Percentiles rank a stretch among this genome's conserved stretches.
phyloP scores from a whole-genome alignment of 2,329 filamentous ascomycete species.

The Acarospora socialis region DNA sequence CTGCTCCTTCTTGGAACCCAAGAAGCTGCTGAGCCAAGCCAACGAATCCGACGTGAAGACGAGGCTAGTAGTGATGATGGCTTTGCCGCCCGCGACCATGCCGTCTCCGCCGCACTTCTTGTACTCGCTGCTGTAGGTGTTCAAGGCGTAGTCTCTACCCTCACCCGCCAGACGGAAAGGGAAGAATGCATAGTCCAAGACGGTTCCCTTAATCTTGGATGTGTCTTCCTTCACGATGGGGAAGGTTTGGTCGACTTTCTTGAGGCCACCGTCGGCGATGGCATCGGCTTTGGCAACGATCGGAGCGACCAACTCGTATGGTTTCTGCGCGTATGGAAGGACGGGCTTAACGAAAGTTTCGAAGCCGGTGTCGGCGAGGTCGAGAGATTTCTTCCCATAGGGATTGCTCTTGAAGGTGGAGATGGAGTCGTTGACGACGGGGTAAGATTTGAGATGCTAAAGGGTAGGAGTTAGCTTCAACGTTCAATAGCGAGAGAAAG shows the following conservation, averaged over 20 bases:
- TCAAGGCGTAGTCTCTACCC: constrained; percentile 33
- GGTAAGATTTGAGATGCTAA: constrained; percentile 75
- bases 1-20: constrained; percentile 49
- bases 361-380: constrained; percentile 62
- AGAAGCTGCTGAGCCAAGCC: constrained; percentile 43
- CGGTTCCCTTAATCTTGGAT: constrained; percentile 50
- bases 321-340: constrained; percentile 61
- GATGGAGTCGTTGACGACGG: constrained; percentile 66
- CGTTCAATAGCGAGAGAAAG: too few species aligned
- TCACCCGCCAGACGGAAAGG: constrained; percentile 50
- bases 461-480: constrained; percentile 5
- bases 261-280: constrained; percentile 58
- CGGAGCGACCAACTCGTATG: constrained; percentile 69
- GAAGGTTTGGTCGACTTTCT: constrained; percentile 54
- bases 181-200: constrained; percentile 46
- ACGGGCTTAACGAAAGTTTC: constrained; percentile 62
- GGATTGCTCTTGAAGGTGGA: constrained; percentile 66
- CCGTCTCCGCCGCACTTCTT: constrained; percentile 40
- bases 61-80: constrained; percentile 51
- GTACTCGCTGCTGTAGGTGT: constrained; percentile 31
- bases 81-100: constrained; percentile 54
- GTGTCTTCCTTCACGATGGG: constrained; percentile 65
- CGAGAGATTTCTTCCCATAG: constrained; percentile 68
- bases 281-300: constrained; percentile 73
- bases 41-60: constrained; percentile 53